These are phyloP conservation scores for Cucurbita maxima DNA, from an alignment of 306 rosid species.

Conservation along the genomic window DNA sequence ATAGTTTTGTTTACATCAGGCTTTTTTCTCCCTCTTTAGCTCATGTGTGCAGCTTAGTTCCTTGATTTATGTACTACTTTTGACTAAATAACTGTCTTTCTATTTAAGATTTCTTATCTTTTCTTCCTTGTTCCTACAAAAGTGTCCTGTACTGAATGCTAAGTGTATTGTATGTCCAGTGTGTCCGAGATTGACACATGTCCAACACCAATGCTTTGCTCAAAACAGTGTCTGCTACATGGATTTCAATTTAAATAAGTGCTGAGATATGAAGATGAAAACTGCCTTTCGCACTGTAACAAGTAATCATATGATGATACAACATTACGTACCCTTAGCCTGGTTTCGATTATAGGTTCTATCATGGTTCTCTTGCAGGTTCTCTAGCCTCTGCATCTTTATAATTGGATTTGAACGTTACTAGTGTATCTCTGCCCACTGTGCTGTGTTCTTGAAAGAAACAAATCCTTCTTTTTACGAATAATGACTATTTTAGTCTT, in stretches of 20 bases:
- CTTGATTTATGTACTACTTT: neutral
- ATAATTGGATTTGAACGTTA: neutral
- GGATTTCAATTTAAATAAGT: neutral
- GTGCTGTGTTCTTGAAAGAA: neutral
- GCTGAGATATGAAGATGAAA: neutral
- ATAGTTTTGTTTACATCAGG: neutral
- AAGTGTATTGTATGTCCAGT: neutral
- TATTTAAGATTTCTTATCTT: neutral
- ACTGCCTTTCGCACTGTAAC: neutral
- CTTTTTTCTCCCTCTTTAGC: neutral
- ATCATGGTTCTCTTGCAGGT: neutral
- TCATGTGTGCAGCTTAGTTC: neutral
- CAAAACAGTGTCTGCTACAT: neutral
- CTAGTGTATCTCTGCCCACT: neutral
- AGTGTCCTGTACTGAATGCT: neutral
- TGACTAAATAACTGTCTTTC: neutral
- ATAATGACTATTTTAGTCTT: neutral
- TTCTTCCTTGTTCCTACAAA: neutral
- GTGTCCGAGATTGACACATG: neutral
- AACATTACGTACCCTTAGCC: neutral
- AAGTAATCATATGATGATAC: neutral
- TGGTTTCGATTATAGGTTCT: neutral
- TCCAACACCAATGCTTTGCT: neutral
- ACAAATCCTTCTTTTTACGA: neutral
- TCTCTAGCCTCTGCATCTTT: neutral